Evolutionary conservation across 2,329 filamentous ascomycete species (phyloP).

Genomic region (Gnomoniopsis smithogilvyi): DNA sequence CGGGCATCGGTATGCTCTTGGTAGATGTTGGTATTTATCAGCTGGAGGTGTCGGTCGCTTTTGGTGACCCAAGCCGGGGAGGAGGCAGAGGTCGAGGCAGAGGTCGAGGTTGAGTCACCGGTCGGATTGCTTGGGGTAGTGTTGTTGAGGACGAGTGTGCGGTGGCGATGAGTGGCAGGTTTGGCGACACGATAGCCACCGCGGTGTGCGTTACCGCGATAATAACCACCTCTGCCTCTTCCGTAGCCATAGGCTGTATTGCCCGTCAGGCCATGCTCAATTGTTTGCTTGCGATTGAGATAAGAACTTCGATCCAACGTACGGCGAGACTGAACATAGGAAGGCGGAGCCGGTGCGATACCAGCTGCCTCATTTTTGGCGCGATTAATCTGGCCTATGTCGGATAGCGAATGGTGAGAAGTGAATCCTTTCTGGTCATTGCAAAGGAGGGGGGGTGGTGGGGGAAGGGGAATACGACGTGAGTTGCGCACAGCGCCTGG

Average conservation of each 20-base stretch:
- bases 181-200: conserved; percentile 35
- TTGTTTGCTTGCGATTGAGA: neutral
- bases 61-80: conserved; percentile 64
- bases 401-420: neutral
- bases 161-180: conserved; percentile 38
- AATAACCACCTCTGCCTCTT: conserved; percentile 19
- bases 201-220: conserved; percentile 20
- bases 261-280: neutral
- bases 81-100: conserved; percentile 28
- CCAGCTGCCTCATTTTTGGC: conserved; percentile 64
- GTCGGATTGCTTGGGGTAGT: conserved; percentile 26
- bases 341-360: conserved; percentile 26
- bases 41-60: conserved; percentile 72
- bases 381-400: conserved; percentile 72
- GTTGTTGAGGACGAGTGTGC: conserved; percentile 63
- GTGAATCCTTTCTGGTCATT: neutral
- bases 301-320: conserved; percentile 22
- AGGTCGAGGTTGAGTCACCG: conserved; percentile 26
- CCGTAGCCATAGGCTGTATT: conserved; percentile 1
- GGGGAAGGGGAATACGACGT: neutral
- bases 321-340: conserved; percentile 32
- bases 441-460: conserved; percentile 10
- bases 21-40: conserved; percentile 78
- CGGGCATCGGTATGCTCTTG: conserved; percentile 69
- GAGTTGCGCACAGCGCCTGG: neutral